These are phyloP conservation scores for Monilinia polystroma DNA, from an alignment of 2,329 filamentous ascomycete species.

Conservation along the genomic window DNA sequence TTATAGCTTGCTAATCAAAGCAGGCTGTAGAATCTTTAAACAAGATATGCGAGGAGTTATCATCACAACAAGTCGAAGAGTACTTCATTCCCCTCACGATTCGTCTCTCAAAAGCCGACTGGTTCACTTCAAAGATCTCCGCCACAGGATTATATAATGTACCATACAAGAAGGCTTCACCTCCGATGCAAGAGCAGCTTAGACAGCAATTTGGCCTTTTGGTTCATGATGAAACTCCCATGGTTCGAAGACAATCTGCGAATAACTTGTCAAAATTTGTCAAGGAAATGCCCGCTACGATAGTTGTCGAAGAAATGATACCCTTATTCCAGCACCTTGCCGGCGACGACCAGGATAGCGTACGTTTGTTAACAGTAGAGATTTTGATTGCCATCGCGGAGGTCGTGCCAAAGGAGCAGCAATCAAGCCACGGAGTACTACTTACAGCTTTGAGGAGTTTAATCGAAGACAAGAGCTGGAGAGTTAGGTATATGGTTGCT, in stretches of 20 bases:
- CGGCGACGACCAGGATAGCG: slow-evolving; percentile 95
- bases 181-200: slow-evolving; percentile 84
- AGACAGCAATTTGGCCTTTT: slow-evolving; percentile 88
- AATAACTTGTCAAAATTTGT: slow-evolving; percentile 97
- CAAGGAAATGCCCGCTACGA: slow-evolving; percentile 87
- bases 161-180: slow-evolving; percentile 88
- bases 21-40: slow-evolving; percentile 98
- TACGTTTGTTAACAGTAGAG: slow-evolving; percentile 91
- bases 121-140: slow-evolving; percentile 99
- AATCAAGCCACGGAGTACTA: slow-evolving; percentile 91
- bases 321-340: slow-evolving; percentile 96
- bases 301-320: slow-evolving; percentile 98
- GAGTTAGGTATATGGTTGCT: slow-evolving; percentile 98
- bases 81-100: slow-evolving; percentile 95
- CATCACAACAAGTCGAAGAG: slow-evolving; percentile 89
- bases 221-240: slow-evolving; percentile 97
- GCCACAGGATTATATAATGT: slow-evolving; percentile 92
- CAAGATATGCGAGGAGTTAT: slow-evolving; percentile 95
- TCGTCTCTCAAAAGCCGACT: slow-evolving; percentile 97
- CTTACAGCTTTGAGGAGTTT: slow-evolving; percentile 86
- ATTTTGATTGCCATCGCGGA: slow-evolving; percentile 95
- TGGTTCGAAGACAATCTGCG: slow-evolving; percentile 95
- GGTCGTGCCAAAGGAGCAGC: slow-evolving; percentile 96
- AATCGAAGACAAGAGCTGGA: slow-evolving; percentile 99
- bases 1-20: slow-evolving; percentile 27